These are phyloP conservation scores for Starmera quercuum DNA, from an alignment of 805 yeast genomes.

Conservation along the genomic window DNA sequence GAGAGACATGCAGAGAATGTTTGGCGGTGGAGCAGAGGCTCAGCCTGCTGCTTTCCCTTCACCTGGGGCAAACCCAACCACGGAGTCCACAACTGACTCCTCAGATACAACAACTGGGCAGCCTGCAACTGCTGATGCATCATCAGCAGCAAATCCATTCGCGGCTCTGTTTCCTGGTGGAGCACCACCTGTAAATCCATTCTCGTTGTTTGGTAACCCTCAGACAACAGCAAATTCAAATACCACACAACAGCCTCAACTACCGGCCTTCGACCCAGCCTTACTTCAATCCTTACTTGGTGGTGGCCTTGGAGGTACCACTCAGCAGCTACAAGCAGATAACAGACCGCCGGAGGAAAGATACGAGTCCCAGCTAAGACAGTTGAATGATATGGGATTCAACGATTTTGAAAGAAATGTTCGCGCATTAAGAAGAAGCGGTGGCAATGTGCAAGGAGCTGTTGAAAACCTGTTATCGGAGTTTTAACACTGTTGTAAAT, in stretches of 20 bases:
- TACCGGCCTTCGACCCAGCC: slow-evolving; percentile 34
- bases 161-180: slow-evolving; percentile 34
- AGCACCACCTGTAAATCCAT: slow-evolving; percentile 32
- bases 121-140: slow-evolving; percentile 13
- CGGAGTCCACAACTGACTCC: slow-evolving; percentile 13
- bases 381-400: slow-evolving; percentile 79
- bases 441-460: slow-evolving; percentile 97
- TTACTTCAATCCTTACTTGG: slow-evolving; percentile 40
- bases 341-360: slow-evolving; percentile 76
- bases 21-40: slow-evolving; percentile 31
- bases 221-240: slow-evolving; percentile 18
- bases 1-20: slow-evolving; percentile 62
- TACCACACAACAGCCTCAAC: slow-evolving; percentile 26
- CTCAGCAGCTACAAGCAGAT: slow-evolving; percentile 29
- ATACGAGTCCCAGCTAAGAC: slow-evolving; percentile 63
- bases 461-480: slow-evolving; percentile 76
- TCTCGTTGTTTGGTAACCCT: slow-evolving; percentile 24
- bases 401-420: slow-evolving; percentile 89
- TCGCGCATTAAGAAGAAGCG: slow-evolving; percentile 86
- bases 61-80: slow-evolving; percentile 11
- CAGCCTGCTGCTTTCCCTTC: slow-evolving; percentile 25
- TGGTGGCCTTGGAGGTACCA: slow-evolving; percentile 18
- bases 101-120: slow-evolving; percentile 12
- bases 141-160: slow-evolving; percentile 39
- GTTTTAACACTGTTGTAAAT: slow-evolving; percentile 4